Base-by-base conservation (phyloP, 2,329 filamentous ascomycete species). In the Polychaeton citri region DNA sequence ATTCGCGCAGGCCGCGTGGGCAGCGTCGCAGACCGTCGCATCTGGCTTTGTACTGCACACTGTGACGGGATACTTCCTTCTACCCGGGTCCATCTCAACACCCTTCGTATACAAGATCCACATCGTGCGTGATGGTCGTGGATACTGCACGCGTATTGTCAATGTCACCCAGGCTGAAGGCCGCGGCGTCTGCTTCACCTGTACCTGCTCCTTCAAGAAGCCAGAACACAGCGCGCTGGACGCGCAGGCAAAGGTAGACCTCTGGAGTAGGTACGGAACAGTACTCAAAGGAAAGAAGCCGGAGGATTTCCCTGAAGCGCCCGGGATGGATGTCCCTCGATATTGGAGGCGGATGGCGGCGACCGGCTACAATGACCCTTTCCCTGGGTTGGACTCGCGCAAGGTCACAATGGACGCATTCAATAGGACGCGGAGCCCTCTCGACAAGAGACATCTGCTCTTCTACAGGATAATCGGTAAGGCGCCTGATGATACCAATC, bases 1-100 rank as follows among this genome's bases (percentile, higher is more conserved):
- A 4, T 73, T 66, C 43, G 65, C 66, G n/a, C 71, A 74, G 50
- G 64, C 69, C 20, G 68, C 66, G 12, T 74, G 67, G 58, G 70
- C 70, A 12, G 70, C 71, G 6, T 64, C 65, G 6, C 65, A 72
- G 41, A 74, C 70, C 2, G 65, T 73, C 9, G 48, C 46, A 5
- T 52, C 59, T 19, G 69, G 66, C 2, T 65, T 69, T 34, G 48
- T 71, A 19, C 55, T 74, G 16, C 68, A 72, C 67, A 64, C 65
- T 45, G 63, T 71, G 30, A 68, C 66, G 0, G 69, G 69, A 15
- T 68, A 61, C 46, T 74, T 73, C 43, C 61, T 68, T 12, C 54
- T 68, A 1, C 57, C 57, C 0, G 69, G 69, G 5, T 54, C 59
- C 6, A 55, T 63, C 2, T 57, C 62, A 30, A 54, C 64, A 3